Base-by-base conservation (phyloP, 1,284 basidiomycete genomes). In the Salmacisia buchloeana region DNA sequence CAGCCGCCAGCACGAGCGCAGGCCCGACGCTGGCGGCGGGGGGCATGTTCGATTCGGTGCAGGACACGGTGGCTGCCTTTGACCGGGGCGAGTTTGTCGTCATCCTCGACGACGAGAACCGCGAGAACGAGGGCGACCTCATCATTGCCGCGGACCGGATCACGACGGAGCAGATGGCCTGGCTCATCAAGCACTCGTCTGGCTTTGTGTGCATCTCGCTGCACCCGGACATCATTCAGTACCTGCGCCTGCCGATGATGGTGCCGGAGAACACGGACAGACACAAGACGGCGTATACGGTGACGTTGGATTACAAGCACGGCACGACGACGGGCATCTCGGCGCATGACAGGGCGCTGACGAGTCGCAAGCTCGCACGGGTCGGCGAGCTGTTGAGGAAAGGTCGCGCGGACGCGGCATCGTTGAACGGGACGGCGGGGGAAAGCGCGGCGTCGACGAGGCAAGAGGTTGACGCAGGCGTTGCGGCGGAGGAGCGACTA, bases 241-340 rank as follows among this genome's bases (percentile, higher is more conserved):
- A 87, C 62, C 87, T 98, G n/a, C 83, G 87, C 3, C 88, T 99
- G 62, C 91, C 92, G 2, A 91, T 96, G 86, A 97, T 98, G 89
- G 88, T 96, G 10, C 85, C 88, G 1, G 83, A 90, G 59, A 97
- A 96, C 79, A 87, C 92, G 74, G 94, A 99, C 71, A 86, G 87
- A 59, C 89, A 96, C 81, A 86, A 87, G 62, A 99, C 94, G 0
- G 96, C 96, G 0, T 98, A 98, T 82, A 94, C 94, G n/a, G 84
- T 97, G 69, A 98, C 94, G 0, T 82, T 96, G 43, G 96, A 98
- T 82, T 94, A 94, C 81, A 89, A 86, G 74, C 84, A 90, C 72
- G 91, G 91, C 88, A 94, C 91, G 1, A 89, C 92, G 0, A 99
- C 96, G 9, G 96, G 96, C 36, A 99, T 99, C 74, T 96, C 92